Percentiles rank a stretch among this genome's conserved stretches.
Conservation (phyloP, 78 protist genomes). For the Chrysochromulina parva region DNA sequence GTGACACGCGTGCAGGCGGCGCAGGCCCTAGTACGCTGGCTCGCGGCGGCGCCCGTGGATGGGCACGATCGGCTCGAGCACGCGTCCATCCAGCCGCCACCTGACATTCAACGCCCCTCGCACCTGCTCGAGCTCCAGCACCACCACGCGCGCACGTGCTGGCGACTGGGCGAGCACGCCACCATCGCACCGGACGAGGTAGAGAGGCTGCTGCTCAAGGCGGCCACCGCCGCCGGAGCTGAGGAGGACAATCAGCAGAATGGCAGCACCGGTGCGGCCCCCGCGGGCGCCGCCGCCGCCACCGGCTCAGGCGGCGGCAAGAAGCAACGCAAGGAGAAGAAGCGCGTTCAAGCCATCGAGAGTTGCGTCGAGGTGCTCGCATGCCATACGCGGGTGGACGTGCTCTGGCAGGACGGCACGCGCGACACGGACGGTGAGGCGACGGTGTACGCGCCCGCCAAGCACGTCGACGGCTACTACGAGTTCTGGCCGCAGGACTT, state of each 20-base stretch:
- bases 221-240: neutral
- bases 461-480: conserved; percentile 23
- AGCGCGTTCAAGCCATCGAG: neutral
- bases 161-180: conserved; percentile 19
- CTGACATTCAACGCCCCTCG: neutral
- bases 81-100: neutral
- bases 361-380: neutral
- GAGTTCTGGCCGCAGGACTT: conserved; percentile 29
- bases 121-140: neutral
- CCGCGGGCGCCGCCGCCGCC: neutral
- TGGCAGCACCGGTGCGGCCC: too few relatives aligned
- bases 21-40: conserved; percentile 17
- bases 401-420: conserved; percentile 10
- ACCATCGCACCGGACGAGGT: neutral
- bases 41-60: neutral
- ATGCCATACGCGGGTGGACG: conserved; percentile 12
- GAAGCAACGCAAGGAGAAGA: neutral
- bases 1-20: neutral
- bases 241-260: neutral
- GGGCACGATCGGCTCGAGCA: neutral
- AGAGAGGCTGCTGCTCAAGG: neutral
- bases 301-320: neutral
- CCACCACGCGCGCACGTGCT: neutral
- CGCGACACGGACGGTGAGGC: neutral
- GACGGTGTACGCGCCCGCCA: neutral